Conservation (phyloP, 495 filamentous ascomycete species). For the Penicillium flavigenum region DNA sequence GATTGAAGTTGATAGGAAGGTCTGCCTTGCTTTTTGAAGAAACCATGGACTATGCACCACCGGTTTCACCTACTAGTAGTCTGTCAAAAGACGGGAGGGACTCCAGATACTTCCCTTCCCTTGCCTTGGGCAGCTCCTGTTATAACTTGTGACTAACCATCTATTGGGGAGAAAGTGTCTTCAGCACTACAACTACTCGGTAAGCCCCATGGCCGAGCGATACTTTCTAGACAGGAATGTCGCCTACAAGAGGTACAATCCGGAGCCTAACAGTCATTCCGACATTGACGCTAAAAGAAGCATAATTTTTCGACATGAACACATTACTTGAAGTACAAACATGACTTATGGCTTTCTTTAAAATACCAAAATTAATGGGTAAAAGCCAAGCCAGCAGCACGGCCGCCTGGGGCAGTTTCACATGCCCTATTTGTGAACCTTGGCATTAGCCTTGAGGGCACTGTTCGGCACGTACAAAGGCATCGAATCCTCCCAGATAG, state of each 20-base stretch:
- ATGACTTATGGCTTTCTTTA: neutral
- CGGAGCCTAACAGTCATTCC: neutral
- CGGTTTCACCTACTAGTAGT: too few relatives aligned
- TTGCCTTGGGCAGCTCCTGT: too few relatives aligned
- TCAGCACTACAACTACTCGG: too few relatives aligned
- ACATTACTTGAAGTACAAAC: neutral
- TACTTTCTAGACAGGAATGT: neutral
- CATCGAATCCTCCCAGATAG: slow-evolving; percentile 41
- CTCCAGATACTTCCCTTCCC: too few relatives aligned
- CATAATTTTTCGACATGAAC: neutral
- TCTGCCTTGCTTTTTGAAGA: too few relatives aligned
- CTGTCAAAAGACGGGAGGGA: too few relatives aligned
- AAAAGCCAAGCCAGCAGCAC: neutral
- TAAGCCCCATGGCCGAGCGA: too few relatives aligned
- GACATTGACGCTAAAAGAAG: neutral
- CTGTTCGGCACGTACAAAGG: slow-evolving; percentile 21
- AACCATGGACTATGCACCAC: too few relatives aligned
- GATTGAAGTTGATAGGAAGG: too few relatives aligned
- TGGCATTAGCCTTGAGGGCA: neutral
- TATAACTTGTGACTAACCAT: too few relatives aligned
- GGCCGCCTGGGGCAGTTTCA: neutral
- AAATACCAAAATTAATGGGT: neutral
- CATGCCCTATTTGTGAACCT: neutral
- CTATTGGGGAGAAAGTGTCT: too few relatives aligned
- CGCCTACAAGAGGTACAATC: neutral